Conservation (phyloP, 345 rosid genomes). For the Populus ilicifolia region DNA sequence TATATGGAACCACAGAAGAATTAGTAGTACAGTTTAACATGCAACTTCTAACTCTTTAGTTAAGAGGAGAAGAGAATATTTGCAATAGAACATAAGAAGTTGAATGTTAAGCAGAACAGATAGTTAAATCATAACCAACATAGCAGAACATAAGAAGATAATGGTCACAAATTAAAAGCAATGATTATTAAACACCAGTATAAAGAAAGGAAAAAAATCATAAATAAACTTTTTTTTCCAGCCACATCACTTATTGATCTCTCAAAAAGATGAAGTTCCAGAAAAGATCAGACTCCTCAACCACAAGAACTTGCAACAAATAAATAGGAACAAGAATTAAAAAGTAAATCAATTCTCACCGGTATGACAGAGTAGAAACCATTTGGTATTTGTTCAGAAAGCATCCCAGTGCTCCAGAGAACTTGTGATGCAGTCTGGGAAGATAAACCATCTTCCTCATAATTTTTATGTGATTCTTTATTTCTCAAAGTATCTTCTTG, state of each 20-base stretch:
- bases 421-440: conserved; percentile 73
- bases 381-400: conserved; percentile 75
- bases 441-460: conserved; percentile 58
- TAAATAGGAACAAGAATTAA: not conserved
- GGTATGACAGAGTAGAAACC: conserved; percentile 85
- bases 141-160: not conserved
- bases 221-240: not conserved
- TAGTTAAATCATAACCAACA: not conserved
- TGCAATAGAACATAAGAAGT: not conserved
- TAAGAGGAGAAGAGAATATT: not conserved
- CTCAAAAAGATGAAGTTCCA: not conserved
- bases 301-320: not conserved
- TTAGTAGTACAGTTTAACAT: not conserved
- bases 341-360: conserved; percentile 9
- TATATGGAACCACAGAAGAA: not conserved
- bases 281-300: not conserved
- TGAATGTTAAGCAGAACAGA: not conserved
- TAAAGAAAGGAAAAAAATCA: not conserved
- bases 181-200: not conserved
- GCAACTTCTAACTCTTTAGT: not conserved
- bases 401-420: conserved; percentile 88
- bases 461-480: conserved; percentile 58
- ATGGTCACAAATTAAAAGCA: not conserved
- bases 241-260: not conserved
- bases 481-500: conserved; percentile 56